phyloP scores from a whole-genome alignment of 169 alveolate species.

The Ichthyophthirius multifiliis region DNA sequence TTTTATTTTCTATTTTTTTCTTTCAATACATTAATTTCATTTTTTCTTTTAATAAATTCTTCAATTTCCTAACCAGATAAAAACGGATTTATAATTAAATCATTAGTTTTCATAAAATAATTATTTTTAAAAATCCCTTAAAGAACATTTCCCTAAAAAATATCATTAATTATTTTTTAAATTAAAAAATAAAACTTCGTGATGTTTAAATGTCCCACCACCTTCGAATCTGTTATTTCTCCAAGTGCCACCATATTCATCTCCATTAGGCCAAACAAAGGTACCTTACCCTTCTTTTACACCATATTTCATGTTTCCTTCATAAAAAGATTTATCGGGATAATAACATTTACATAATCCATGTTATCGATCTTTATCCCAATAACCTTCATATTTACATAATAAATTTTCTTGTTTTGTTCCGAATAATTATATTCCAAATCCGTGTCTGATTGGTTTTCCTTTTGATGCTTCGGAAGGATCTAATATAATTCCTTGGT shows the following conservation, averaged over 20 bases:
- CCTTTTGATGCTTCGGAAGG: constrained; percentile 12
- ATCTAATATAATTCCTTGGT: not conserved
- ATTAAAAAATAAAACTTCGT: not conserved
- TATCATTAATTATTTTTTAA: not conserved
- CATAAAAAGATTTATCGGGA: constrained; percentile 7
- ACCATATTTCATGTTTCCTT: constrained; percentile 8
- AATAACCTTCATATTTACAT: constrained; percentile 23
- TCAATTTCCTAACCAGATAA: constrained; percentile 3
- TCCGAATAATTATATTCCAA: constrained; percentile 12
- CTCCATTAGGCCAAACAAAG: constrained; percentile 14
- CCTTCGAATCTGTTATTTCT: constrained; percentile 23
- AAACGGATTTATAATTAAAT: constrained; percentile 3
- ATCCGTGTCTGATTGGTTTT: constrained; percentile 15
- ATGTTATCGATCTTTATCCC: constrained; percentile 7
- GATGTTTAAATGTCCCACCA: constrained; percentile 16
- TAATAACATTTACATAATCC: not conserved
- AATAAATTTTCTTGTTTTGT: constrained; percentile 10
- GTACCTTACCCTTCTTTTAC: constrained; percentile 12
- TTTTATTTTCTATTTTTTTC: constrained; percentile 17
- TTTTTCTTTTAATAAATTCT: constrained; percentile 1
- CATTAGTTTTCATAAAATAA: not conserved
- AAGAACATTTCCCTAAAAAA: not conserved
- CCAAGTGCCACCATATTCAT: constrained; percentile 14
- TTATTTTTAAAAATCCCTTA: constrained; percentile 9
- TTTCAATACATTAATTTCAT: not conserved